Evolutionary conservation across 225 moss, liverwort and hornwort genomes (phyloP), one percentile per base, ranked within the genome.

Genomic region (Polytrichum formosum): DNA sequence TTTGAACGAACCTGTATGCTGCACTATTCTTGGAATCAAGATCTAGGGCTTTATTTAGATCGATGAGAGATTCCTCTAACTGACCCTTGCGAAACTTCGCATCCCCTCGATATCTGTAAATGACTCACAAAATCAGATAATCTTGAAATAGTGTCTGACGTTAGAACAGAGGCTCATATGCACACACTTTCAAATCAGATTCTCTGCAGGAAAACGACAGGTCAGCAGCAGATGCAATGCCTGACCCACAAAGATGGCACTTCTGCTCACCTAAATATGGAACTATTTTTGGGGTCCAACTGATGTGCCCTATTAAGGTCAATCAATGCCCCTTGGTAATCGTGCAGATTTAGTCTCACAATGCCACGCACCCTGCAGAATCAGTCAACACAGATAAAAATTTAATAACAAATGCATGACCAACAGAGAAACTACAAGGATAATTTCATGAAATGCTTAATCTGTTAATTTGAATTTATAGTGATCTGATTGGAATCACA

Each of bases 231-330:
- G 26, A 4, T 46, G 13, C 37, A 46, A 46, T 46, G 46, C 46
- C 16, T 46, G 46, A 13, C 46, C 13, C 46, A 16, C 0, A 3
- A 13, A 46, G 10, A 46, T 46, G 46, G 18, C 18, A 63, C 27
- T 53, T 17, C 13, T 67, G 17, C 69, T 69, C 28, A 88, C 88
- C 82, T 88, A 67, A 89, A 74, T 26, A 83, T 85, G n/a, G 80
- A 81, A 79, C 78, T 65, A 66, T 69, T 83, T 37, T 55, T 68
- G 54, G 78, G 78, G 19, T 76, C 80, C 75, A 83, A 73, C 70
- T 4, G 71, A 66, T 89, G 73, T 20, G 88, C 80, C 71, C 80
- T 72, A n/a, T 89, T 77, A 56, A 89, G 85, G 55, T 89, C 88
- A 26, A 71, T 6, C 10, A 89, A 80, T 30, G 88, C 85, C 61